These are phyloP conservation scores for Olyra latifolia DNA, from an alignment of 176 grass and related monocot species.

Conservation along the genomic window DNA sequence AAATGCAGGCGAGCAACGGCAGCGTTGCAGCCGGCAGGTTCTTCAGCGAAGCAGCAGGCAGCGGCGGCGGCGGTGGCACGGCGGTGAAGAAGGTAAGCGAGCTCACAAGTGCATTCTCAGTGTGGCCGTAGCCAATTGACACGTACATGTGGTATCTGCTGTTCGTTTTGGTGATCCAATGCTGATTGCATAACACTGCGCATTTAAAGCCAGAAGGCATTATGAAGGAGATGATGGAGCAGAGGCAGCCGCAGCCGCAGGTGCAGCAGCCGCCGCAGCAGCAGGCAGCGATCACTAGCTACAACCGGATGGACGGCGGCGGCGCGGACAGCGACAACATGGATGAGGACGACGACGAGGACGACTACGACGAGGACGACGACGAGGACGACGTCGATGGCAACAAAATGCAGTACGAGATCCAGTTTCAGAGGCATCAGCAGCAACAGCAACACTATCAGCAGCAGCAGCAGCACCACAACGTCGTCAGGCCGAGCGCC, in stretches of 20 bases:
- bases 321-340: constrained; percentile 64
- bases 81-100: constrained; percentile 72
- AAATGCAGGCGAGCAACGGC: constrained; percentile 57
- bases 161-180: constrained; percentile 60
- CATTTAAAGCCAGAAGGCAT: constrained; percentile 96
- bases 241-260: constrained; percentile 45
- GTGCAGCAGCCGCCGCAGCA: neutral
- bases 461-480: constrained; percentile 53
- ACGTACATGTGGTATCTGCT: constrained; percentile 56
- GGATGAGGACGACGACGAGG: constrained; percentile 56
- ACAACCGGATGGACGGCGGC: constrained; percentile 60
- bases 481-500: constrained; percentile 43
- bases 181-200: constrained; percentile 50
- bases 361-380: constrained; percentile 56
- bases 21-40: constrained; percentile 38
- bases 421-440: constrained; percentile 72
- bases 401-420: constrained; percentile 87
- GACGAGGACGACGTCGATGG: constrained; percentile 60
- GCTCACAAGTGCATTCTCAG: constrained; percentile 16
- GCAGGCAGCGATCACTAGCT: constrained; percentile 49
- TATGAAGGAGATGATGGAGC: constrained; percentile 80
- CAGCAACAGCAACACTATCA: constrained; percentile 35
- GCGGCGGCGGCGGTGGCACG: constrained; percentile 17
- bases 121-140: constrained; percentile 39
- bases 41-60: constrained; percentile 30